Percentiles rank a stretch among this genome's conserved stretches.
Conservation (phyloP, 306 rosid genomes). For the Lathyrus sativus region DNA sequence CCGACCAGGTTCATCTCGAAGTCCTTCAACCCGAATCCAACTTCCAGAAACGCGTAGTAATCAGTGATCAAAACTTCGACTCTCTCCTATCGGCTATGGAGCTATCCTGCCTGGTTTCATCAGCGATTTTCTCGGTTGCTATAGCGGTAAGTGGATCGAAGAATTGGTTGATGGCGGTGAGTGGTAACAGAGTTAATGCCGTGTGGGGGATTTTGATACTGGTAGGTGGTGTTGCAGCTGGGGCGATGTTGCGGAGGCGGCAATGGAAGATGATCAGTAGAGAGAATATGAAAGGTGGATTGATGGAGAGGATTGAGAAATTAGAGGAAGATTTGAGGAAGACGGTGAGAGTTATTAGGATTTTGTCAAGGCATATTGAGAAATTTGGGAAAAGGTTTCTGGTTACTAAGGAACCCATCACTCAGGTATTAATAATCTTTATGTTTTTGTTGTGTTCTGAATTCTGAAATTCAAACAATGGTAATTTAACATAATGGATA, state of each 20-base stretch:
- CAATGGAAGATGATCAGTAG: constrained; percentile 58
- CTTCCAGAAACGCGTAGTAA: constrained; percentile 19
- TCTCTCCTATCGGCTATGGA: constrained; percentile 57
- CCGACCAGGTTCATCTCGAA: constrained; percentile 13
- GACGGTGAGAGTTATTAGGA: constrained; percentile 53
- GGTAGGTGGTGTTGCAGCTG: constrained; percentile 52
- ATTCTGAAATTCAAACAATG: neutral
- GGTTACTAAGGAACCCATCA: constrained; percentile 64
- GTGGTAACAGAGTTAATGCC: constrained; percentile 37
- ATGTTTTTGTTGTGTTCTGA: neutral
- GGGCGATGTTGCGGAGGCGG: constrained; percentile 70
- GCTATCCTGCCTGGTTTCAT: constrained; percentile 55
- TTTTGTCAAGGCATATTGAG: constrained; percentile 79
- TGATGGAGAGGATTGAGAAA: constrained; percentile 65
- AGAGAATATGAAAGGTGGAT: constrained; percentile 46
- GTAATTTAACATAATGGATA: neutral
- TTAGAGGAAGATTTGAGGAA: constrained; percentile 76
- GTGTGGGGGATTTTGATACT: constrained; percentile 48
- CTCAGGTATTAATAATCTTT: constrained; percentile 57
- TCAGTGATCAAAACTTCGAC: constrained; percentile 49
- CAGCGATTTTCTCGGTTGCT: constrained; percentile 43
- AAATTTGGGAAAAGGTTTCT: constrained; percentile 72
- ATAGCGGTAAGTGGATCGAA: constrained; percentile 43
- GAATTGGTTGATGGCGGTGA: constrained; percentile 40
- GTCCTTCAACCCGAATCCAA: constrained; percentile 37